Base-by-base conservation (phyloP, 257 asterid genomes). In the Solanum ossicruentum region DNA sequence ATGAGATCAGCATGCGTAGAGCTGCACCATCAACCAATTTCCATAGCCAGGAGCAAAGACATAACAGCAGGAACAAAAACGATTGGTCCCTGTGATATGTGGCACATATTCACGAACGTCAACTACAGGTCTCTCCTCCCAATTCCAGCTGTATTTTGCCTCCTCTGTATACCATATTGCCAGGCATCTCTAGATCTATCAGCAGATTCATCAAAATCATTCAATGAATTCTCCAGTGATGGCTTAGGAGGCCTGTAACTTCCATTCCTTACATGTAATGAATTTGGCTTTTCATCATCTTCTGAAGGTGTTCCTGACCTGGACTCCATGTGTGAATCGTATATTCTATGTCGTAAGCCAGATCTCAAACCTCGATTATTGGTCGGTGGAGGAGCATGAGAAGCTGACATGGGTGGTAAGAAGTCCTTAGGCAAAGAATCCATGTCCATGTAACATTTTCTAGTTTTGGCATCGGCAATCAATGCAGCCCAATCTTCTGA, bases 401-500 rank as follows among this genome's bases (percentile, higher is more conserved):
- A 84, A 69, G 93, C 55, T 81, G 92, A 28, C 83, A 94, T 98
- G 1, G 87, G 84, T 23, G 90, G 92, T 60, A 92, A 81, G 84
- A 95, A 93, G 71, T 97, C 98, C 86, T 95, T 95, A 32, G 99
- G 99, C 86, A 97, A 87, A 84, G 98, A 88, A 81, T 95, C 98
- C 98, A 95, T 95, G 87, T 92, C 96, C 89, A 95, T 89, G 90
- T 94, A 97, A 88, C 98, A 95, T 56, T 84, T 93, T 83, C 99
- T 93, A 80, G 90, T 84, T 90, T 90, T 97, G 83, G 99, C 95
- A 90, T 97, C 98, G n/a, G 89, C 88, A 67, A 97, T 88, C 80
- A 97, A 80, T 69, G 98, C 94, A 86, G 95, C 97, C 99, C 99
- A 97, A 89, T 97, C 99, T 9, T 97, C 99, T 49, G 98, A 94